Conservation (phyloP, 2,329 filamentous ascomycete genomes). For the Thelonectria discophora region DNA sequence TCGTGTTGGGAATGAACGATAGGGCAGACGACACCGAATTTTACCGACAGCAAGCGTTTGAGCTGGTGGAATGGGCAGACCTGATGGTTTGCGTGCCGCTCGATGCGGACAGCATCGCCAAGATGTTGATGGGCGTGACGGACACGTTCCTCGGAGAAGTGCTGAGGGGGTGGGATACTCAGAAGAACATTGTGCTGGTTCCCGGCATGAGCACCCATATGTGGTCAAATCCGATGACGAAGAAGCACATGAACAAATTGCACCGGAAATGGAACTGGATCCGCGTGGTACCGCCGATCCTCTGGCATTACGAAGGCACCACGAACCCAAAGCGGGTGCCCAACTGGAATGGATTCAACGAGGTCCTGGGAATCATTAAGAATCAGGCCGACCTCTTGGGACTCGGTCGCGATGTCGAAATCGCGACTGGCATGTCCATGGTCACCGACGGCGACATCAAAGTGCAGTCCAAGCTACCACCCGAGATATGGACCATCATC, state of each 20-base stretch:
- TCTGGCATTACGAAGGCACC: slow-evolving; percentile 78
- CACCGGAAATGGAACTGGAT: slow-evolving; percentile 88
- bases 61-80: slow-evolving; percentile 88
- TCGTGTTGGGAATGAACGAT: slow-evolving; percentile 44
- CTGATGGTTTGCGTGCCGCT: slow-evolving; percentile 85
- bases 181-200: slow-evolving; percentile 84
- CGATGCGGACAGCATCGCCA: slow-evolving; percentile 83
- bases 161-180: slow-evolving; percentile 84
- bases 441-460: slow-evolving; percentile 46
- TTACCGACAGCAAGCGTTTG: slow-evolving; percentile 62
- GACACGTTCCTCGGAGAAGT: slow-evolving; percentile 84
- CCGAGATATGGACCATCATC: slow-evolving; percentile 90
- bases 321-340: slow-evolving; percentile 62
- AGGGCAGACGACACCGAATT: slow-evolving; percentile 61
- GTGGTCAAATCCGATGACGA: slow-evolving; percentile 91
- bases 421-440: slow-evolving; percentile 53
- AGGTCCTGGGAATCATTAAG: slow-evolving; percentile 77
- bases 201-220: slow-evolving; percentile 89
- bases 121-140: slow-evolving; percentile 86
- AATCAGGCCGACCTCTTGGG: slow-evolving; percentile 80
- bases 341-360: slow-evolving; percentile 72
- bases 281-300: slow-evolving; percentile 78
- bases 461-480: slow-evolving; percentile 67
- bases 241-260: slow-evolving; percentile 86
- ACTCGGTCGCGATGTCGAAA: slow-evolving; percentile 75